phyloP scores from a whole-genome alignment of 176 grass and related monocot species.

The Chloris gayana region DNA sequence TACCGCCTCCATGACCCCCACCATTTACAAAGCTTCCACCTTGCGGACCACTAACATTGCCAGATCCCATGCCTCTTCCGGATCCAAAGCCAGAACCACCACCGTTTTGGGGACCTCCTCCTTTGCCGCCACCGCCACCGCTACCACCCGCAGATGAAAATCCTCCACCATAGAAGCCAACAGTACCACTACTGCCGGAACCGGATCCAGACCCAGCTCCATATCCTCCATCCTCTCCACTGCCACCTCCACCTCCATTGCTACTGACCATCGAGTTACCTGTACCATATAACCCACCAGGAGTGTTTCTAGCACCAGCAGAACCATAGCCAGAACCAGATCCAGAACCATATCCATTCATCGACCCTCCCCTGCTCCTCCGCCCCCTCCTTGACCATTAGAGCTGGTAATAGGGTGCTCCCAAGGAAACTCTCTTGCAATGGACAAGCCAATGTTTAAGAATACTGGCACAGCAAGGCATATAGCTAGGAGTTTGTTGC shows the following conservation, averaged over 20 bases:
- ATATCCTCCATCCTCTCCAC: not conserved
- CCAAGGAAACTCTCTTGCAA: slow-evolving; percentile 16
- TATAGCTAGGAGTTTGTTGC: not conserved
- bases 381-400: not conserved
- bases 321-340: slow-evolving; percentile 11
- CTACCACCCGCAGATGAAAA: not conserved
- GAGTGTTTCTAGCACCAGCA: not conserved
- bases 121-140: not conserved
- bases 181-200: not conserved
- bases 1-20: not conserved
- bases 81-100: not conserved
- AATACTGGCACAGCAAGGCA: not conserved
- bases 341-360: not conserved
- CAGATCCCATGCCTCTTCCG: not conserved
- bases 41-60: not conserved
- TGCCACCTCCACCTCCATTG: not conserved
- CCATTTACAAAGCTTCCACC: not conserved
- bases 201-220: not conserved
- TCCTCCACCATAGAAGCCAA: not conserved
- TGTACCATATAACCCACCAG: not conserved
- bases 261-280: not conserved
- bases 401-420: slow-evolving; percentile 4
- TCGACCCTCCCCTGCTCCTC: not conserved
- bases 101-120: not conserved
- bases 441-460: not conserved